Base-by-base conservation (phyloP, 352 stramenopile genomes). In the Globisporangium spinosum region DNA sequence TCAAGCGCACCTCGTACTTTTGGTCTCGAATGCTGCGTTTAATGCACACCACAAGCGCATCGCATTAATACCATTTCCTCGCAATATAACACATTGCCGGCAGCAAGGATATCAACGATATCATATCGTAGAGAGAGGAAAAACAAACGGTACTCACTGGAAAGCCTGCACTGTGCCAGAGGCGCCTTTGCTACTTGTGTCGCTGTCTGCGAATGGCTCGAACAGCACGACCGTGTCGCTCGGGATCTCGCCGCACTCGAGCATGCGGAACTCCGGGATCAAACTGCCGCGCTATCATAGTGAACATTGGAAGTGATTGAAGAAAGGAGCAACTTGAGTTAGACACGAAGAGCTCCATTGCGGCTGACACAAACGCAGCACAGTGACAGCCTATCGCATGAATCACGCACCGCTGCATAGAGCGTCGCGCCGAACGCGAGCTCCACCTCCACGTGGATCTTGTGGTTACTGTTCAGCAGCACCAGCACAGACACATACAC, bases 161-260 rank as follows among this genome's bases (percentile, higher is more conserved):
- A 66, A 89, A 38, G 69, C 82, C n/a, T 76, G 73, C 58, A 73
- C 62, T 62, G 29, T 62, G 17, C 73, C 70, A 7, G 55, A 32
- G n/a, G 20, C 27, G 40, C 15, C 25, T 20, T 64, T 47, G 55
- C 38, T 61, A 34, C 8, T 49, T 29, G 20, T 13, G n/a, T 40
- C 32, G 15, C n/a, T 2, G 6, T 43, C n/a, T 9, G 25, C 20
- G 17, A 38, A 34, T 9, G 34, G 9, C 60, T 65, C 56, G 12
- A 68, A 73, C n/a, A 82, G 27, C 54, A 93, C 82, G 25, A 62
- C 67, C 38, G 82, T 87, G 20, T 74, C 73, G 65, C 74, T 78
- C 27, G 85, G 80, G 34, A 93, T 77, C 69, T 93, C 85, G 17
- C 80, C 85, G 22, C 79, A 90, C 60, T 81, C 78, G 57, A 93